phyloP scores from a whole-genome alignment of 202 grass and related monocot species.

The Dendrocalamus latiflorus region DNA sequence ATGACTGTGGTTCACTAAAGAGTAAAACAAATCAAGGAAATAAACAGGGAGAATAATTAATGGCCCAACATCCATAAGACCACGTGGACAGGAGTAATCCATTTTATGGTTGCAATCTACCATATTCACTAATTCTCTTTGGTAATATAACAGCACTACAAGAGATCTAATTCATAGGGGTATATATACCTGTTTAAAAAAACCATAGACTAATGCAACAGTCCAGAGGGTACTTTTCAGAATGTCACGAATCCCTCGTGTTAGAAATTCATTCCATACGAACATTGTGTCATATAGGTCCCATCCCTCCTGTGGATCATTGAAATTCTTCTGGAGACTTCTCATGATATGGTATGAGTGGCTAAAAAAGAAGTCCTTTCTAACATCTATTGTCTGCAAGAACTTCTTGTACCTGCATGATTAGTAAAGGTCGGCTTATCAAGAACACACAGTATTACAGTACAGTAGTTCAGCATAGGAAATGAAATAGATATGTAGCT shows the following conservation, averaged over 20 bases:
- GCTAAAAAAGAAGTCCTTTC: slow-evolving; percentile 75
- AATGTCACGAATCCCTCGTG: slow-evolving; percentile 43
- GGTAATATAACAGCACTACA: slow-evolving; percentile 18
- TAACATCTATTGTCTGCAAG: slow-evolving; percentile 63
- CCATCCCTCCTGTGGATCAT: slow-evolving; percentile 53
- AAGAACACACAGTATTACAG: background rate
- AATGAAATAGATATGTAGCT: slow-evolving; percentile 15
- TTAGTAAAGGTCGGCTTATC: slow-evolving; percentile 12
- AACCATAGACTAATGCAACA: slow-evolving; percentile 79
- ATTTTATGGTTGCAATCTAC: slow-evolving; percentile 11
- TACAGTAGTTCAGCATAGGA: background rate
- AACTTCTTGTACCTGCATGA: slow-evolving; percentile 66
- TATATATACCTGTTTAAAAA: slow-evolving; percentile 79
- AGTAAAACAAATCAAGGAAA: slow-evolving; percentile 18
- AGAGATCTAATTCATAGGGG: background rate
- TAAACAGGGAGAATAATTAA: background rate
- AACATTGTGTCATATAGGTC: slow-evolving; percentile 86
- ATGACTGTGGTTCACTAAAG: background rate
- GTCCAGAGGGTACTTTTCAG: slow-evolving; percentile 63
- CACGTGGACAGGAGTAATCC: background rate
- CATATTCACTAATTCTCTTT: slow-evolving; percentile 1
- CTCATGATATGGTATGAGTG: slow-evolving; percentile 67
- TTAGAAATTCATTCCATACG: slow-evolving; percentile 90
- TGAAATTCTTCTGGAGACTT: slow-evolving; percentile 72
- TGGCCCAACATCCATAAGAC: background rate